These are phyloP conservation scores for Oryza glaberrima DNA, from an alignment of 176 grass and related monocot genomes.

Conservation along the genomic window DNA sequence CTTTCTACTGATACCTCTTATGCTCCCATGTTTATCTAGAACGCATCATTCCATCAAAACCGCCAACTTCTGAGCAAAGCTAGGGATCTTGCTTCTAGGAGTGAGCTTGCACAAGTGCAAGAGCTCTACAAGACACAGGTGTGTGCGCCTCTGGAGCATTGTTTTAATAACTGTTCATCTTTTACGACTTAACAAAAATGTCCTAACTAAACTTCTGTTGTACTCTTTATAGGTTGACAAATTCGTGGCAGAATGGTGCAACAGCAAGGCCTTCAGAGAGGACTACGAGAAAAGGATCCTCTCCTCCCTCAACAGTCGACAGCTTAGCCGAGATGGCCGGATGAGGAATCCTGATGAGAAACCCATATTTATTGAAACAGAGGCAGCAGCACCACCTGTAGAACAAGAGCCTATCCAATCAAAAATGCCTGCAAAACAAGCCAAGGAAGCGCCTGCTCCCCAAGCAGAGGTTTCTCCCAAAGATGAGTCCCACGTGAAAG, in stretches of 20 bases:
- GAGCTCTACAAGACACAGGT: conserved; percentile 74
- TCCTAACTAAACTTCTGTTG: conserved; percentile 34
- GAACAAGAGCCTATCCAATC: conserved; percentile 52
- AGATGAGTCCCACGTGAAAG: conserved; percentile 52
- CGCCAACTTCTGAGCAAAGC: conserved; percentile 64
- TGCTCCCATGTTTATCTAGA: conserved; percentile 54
- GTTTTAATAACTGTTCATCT: neutral
- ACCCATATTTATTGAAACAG: conserved; percentile 63
- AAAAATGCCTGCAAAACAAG: conserved; percentile 53
- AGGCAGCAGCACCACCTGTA: conserved; percentile 27
- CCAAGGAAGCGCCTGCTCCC: conserved; percentile 48
- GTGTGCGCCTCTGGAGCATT: conserved; percentile 45
- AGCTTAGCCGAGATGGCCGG: conserved; percentile 72
- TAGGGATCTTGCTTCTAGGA: conserved; percentile 73
- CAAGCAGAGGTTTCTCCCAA: conserved; percentile 41
- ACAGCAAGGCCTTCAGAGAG: conserved; percentile 75
- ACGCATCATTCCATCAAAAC: conserved; percentile 70
- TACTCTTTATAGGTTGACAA: conserved; percentile 64
- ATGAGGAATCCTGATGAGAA: conserved; percentile 96
- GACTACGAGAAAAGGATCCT: conserved; percentile 93
- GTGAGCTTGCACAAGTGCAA: conserved; percentile 65
- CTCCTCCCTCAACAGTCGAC: conserved; percentile 65
- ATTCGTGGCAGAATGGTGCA: conserved; percentile 78
- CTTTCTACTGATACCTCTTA: conserved; percentile 40
- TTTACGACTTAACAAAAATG: conserved; percentile 1